Evolutionary conservation across 176 grass and related monocot species (phyloP), one percentile per base, ranked within the genome.

Genomic region (Bothriochloa decipiens): DNA sequence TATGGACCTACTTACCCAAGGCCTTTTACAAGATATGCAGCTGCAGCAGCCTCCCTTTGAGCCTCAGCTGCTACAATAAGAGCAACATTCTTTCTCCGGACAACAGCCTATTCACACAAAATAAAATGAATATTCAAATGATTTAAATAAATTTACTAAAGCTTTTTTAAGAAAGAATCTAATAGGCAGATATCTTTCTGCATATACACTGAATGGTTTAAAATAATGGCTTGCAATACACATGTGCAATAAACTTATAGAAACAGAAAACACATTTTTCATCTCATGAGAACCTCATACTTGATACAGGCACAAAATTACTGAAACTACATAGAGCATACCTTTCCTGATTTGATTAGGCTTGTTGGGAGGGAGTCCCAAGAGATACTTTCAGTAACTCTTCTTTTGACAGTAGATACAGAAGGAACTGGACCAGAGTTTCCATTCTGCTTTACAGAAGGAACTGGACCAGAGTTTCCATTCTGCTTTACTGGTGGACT

Each of bases 31-130:
- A 99, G 91, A 75, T 92, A 90, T 83, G 93, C 78, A 80, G 93
- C 90, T 79, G 93, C 88, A 42, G 86, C 79, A 79, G 97, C 91
- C 92, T 99, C 97, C 88, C 93, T 91, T 88, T 99, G 91, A 37
- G 97, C 97, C 79, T 96, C 90, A 5, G 97, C 97, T 69, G 90
- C 97, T 72, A 91, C 91, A 86, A 96, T 65, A 86, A 99, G 84
- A 43, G 97, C 93, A 79, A 96, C 91, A 43, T 89, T 96, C 74
- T 99, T 99, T 84, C 93, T 96, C 88, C 88, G 87, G 35, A 89
- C 68, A 70, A 96, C 89, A 49, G 91, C 97, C 97, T 99, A 46
- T 88, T 81, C 42, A 86, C 65, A 75, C 40, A 89, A 80, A 91
- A 86, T 11, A 79, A 87, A 82, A 74, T 84, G 22, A 85, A 60